Percentiles rank a stretch among this genome's conserved stretches.
Evolutionary conservation across 2,329 filamentous ascomycete genomes (phyloP).

Genomic region (Aspergillus viridinutans): DNA sequence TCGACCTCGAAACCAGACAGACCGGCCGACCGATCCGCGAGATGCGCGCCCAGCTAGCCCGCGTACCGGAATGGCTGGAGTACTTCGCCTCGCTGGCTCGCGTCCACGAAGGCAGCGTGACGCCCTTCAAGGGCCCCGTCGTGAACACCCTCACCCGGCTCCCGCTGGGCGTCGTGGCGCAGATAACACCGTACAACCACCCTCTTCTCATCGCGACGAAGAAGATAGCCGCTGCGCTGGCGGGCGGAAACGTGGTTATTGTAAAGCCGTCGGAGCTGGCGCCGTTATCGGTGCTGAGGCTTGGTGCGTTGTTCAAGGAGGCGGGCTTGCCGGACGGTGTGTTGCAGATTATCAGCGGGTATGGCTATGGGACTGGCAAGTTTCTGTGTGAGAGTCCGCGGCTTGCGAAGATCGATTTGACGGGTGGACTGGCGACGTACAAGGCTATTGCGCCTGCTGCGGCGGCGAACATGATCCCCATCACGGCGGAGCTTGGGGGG

Average conservation of each 20-base stretch:
- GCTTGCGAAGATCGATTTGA: constrained; percentile 34
- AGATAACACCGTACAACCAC: constrained; percentile 39
- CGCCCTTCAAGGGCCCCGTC: constrained; percentile 53
- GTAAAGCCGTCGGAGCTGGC: constrained; percentile 41
- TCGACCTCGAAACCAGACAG: constrained; percentile 61
- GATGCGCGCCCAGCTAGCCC: constrained; percentile 65
- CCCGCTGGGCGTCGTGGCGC: constrained; percentile 38
- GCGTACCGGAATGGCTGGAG: constrained; percentile 58
- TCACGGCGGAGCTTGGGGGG: constrained; percentile 35
- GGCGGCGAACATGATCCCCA: constrained; percentile 30
- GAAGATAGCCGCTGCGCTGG: constrained; percentile 38
- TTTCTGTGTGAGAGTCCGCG: constrained; percentile 26
- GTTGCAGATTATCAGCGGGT: constrained; percentile 49
- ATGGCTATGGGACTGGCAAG: constrained; percentile 46
- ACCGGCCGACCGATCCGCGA: constrained; percentile 66
- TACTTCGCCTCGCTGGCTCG: constrained; percentile 66
- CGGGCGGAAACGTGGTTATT: constrained; percentile 39
- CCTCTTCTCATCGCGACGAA: constrained; percentile 36
- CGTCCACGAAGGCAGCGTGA: constrained; percentile 62
- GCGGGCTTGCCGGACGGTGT: constrained; percentile 43
- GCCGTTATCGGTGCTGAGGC: constrained; percentile 39
- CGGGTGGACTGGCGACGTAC: constrained; percentile 30
- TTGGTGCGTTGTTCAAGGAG: constrained; percentile 39
- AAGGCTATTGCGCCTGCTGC: constrained; percentile 29
- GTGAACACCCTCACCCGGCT: constrained; percentile 35